Evolutionary conservation across 225 moss, liverwort and hornwort genomes (phyloP).

Genomic region (Thuidium tamariscinum): DNA sequence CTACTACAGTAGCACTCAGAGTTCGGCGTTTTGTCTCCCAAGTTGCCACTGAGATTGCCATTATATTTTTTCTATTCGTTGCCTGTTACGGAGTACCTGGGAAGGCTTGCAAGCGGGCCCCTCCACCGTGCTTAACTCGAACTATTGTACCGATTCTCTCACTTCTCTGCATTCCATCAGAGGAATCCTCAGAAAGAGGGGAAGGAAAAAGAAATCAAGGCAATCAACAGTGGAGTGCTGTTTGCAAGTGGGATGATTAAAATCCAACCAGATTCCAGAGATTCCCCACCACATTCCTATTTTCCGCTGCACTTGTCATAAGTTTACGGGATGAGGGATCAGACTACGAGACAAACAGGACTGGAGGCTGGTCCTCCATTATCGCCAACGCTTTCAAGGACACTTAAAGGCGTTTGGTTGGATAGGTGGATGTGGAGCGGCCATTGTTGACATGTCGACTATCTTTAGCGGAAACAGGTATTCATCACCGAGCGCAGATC

Average conservation of each 20-base stretch:
- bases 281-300: background rate
- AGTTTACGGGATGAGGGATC: background rate
- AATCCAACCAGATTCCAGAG: constrained; percentile 7
- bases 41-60: constrained; percentile 3
- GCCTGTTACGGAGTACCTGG: background rate
- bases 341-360: background rate
- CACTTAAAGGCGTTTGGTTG: background rate
- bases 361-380: background rate
- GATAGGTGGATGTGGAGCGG: constrained; percentile 2
- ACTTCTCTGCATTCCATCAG: background rate
- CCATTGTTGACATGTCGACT: background rate
- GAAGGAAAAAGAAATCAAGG: background rate
- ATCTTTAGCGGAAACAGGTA: background rate
- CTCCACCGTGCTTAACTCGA: background rate
- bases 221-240: background rate
- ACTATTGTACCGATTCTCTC: background rate
- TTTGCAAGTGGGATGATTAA: background rate
- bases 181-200: background rate
- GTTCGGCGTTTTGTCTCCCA: constrained; percentile 9
- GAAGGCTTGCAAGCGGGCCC: background rate
- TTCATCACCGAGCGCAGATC: background rate
- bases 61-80: background rate
- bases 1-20: background rate
- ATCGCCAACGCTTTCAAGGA: background rate
- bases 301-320: background rate